Percentiles rank a stretch among this genome's conserved stretches.
Conservation (phyloP, 2,329 filamentous ascomycete genomes). For the Aspergillus sp. region DNA sequence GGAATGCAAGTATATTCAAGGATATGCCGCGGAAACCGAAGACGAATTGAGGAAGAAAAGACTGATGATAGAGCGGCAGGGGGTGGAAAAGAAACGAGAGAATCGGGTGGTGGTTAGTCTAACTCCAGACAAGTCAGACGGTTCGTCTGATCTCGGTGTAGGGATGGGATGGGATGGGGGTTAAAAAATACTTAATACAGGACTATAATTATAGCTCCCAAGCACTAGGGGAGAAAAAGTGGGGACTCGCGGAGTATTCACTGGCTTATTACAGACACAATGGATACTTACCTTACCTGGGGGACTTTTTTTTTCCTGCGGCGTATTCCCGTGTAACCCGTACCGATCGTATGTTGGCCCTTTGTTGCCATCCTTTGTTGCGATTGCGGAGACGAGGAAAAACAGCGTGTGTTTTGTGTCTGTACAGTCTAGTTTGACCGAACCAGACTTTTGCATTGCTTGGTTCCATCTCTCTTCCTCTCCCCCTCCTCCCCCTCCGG, state of each 20-base stretch:
- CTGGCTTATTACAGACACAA: not conserved
- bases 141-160: constrained; percentile 16
- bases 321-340: not conserved
- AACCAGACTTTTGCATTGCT: not conserved
- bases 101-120: constrained; percentile 7
- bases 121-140: constrained; percentile 16
- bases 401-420: too few species aligned
- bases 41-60: constrained; percentile 1
- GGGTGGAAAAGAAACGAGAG: constrained; percentile 1
- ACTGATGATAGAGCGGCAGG: constrained; percentile 1
- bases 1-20: constrained; percentile 2
- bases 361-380: not conserved
- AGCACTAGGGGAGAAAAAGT: constrained; percentile 10
- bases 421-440: too few species aligned
- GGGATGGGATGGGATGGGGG: constrained; percentile 11
- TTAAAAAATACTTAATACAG: constrained; percentile 12
- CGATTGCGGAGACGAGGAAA: not conserved
- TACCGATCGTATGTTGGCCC: not conserved
- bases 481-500: not conserved
- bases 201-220: constrained; percentile 16
- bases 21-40: constrained; percentile 2
- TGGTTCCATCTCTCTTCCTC: not conserved
- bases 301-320: not conserved
- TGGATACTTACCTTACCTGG: not conserved
- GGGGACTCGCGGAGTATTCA: constrained; percentile 9